Percentiles rank a stretch among this genome's conserved stretches.
These are phyloP conservation scores for Perilla frutescens DNA, from an alignment of 257 asterid species.

Conservation along the genomic window DNA sequence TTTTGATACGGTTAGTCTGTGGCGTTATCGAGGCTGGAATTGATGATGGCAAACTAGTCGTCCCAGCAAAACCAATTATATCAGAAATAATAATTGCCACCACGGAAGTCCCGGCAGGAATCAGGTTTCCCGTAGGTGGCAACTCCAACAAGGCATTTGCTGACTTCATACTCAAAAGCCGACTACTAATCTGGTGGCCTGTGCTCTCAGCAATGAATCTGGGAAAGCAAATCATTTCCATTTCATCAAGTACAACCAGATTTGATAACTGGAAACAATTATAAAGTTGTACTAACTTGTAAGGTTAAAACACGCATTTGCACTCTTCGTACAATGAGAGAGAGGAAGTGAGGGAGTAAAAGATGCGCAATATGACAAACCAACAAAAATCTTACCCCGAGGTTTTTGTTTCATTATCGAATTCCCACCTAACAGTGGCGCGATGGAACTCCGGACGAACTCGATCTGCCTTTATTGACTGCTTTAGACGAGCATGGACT, in stretches of 20 bases:
- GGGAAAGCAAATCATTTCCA: constrained; percentile 27
- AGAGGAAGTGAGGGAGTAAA: constrained; percentile 8
- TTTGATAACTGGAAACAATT: constrained; percentile 23
- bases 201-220: constrained; percentile 97
- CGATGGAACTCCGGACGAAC: constrained; percentile 84
- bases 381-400: constrained; percentile 66
- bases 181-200: constrained; percentile 88
- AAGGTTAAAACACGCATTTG: constrained; percentile 1
- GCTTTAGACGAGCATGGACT: constrained; percentile 89
- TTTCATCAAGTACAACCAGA: constrained; percentile 26
- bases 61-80: constrained; percentile 53
- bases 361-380: background rate
- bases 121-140: constrained; percentile 66
- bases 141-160: constrained; percentile 88
- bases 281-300: constrained; percentile 20
- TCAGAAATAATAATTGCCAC: constrained; percentile 72
- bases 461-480: constrained; percentile 74
- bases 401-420: constrained; percentile 50
- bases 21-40: constrained; percentile 34
- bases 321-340: constrained; percentile 11
- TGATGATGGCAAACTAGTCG: constrained; percentile 40
- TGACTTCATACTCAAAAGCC: constrained; percentile 91
- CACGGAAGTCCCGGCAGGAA: constrained; percentile 73
- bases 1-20: constrained; percentile 35
- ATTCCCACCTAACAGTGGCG: constrained; percentile 77